Conservation (phyloP, 768 basidiomycete species). For the Boletus barrowsii region DNA sequence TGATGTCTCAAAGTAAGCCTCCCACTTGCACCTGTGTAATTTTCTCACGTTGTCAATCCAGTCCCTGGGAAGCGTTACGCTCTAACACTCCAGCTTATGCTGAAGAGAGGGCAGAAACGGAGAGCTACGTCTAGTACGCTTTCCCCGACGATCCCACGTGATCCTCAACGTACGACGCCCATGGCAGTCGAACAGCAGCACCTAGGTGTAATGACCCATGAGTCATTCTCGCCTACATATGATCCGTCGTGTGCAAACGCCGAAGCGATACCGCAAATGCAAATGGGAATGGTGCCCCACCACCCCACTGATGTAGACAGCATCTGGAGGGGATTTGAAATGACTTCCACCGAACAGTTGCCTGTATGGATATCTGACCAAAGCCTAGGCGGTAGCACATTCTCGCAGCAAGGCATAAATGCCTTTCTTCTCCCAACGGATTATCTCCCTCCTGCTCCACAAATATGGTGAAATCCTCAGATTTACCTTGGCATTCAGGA, state of each 20-base stretch:
- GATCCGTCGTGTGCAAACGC: slow-evolving; percentile 40
- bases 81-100: slow-evolving; percentile 82
- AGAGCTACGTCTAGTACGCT: slow-evolving; percentile 51
- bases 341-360: slow-evolving; percentile 67
- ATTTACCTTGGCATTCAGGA: background rate
- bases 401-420: slow-evolving; percentile 81
- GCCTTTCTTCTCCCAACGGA: slow-evolving; percentile 78
- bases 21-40: background rate
- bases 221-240: slow-evolving; percentile 58
- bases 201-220: slow-evolving; percentile 37
- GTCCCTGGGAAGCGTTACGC: slow-evolving; percentile 95
- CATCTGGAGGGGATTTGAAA: slow-evolving; percentile 75
- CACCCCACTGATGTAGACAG: slow-evolving; percentile 47
- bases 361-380: slow-evolving; percentile 88
- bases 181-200: slow-evolving; percentile 47
- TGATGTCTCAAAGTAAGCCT: slow-evolving; percentile 75
- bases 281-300: slow-evolving; percentile 27
- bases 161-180: slow-evolving; percentile 46
- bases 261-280: slow-evolving; percentile 32
- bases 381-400: slow-evolving; percentile 70
- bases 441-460: slow-evolving; percentile 66
- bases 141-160: slow-evolving; percentile 59
- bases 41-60: slow-evolving; percentile 31
- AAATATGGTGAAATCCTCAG: slow-evolving; percentile 60
- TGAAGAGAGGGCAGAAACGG: slow-evolving; percentile 72